Evolutionary conservation across 2,329 filamentous ascomycete species (phyloP).

Genomic region (Lasiodiplodia hormozganensis): DNA sequence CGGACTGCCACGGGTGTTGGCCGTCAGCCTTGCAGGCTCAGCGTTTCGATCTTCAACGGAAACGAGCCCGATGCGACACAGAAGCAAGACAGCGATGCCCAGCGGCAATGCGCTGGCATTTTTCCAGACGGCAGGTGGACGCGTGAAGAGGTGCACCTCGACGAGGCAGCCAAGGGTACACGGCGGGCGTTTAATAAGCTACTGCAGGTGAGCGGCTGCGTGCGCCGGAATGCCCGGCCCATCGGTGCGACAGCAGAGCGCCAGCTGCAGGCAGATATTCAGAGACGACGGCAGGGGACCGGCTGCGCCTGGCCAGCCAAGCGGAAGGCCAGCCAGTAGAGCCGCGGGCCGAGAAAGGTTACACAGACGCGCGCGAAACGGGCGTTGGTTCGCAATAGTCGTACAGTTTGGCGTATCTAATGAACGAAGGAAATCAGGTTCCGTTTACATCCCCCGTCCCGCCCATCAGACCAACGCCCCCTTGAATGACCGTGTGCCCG

Average conservation of each 20-base stretch:
- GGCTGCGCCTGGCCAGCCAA: neutral
- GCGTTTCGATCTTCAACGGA: neutral
- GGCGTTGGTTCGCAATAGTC: neutral
- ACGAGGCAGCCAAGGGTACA: neutral
- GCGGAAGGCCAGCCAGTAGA: slow-evolving; percentile 2
- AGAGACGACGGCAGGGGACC: slow-evolving; percentile 2
- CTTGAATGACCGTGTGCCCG: neutral
- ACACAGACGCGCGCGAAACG: slow-evolving; percentile 2
- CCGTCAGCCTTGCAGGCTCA: too few species aligned
- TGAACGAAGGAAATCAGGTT: neutral
- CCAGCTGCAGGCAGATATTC: neutral
- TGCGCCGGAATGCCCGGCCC: neutral
- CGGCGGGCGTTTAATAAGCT: neutral
- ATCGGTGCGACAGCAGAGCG: neutral
- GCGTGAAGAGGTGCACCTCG: neutral
- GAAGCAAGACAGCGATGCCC: neutral
- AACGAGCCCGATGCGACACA: neutral
- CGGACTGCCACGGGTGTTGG: neutral
- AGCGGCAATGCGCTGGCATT: neutral
- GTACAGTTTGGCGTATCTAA: slow-evolving; percentile 10
- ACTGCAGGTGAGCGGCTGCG: neutral
- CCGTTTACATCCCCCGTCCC: neutral
- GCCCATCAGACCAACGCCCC: neutral
- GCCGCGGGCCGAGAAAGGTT: slow-evolving; percentile 11
- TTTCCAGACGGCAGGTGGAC: neutral